These are phyloP conservation scores for Favolaschia claudopus DNA, from an alignment of 768 basidiomycete genomes.

Conservation along the genomic window DNA sequence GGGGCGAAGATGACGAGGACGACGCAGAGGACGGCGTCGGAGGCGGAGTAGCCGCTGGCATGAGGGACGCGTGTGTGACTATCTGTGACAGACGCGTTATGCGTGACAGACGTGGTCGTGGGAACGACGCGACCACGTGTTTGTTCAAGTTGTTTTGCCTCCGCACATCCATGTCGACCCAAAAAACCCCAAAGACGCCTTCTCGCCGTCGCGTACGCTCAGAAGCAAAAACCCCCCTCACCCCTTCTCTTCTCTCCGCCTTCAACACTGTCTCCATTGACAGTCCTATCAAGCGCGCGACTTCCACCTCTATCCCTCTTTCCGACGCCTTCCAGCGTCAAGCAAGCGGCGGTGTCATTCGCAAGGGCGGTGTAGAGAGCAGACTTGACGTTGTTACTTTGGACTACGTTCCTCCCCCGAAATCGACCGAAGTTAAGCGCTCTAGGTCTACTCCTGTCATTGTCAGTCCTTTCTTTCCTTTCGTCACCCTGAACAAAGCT, in stretches of 20 bases:
- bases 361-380: conserved; percentile 81
- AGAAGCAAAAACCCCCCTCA: conserved; percentile 59
- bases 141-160: background rate
- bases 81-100: no score
- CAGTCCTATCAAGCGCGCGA: conserved; percentile 67
- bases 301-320: conserved; percentile 53
- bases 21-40: no score
- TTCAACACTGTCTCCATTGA: conserved; percentile 52
- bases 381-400: conserved; percentile 78
- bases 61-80: no score
- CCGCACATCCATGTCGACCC: conserved; percentile 1
- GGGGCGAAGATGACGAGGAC: conserved; percentile 31
- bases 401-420: conserved; percentile 77
- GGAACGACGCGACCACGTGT: conserved; percentile 1
- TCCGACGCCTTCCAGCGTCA: conserved; percentile 67
- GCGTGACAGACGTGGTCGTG: no score
- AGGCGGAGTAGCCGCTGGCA: no score
- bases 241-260: conserved; percentile 52
- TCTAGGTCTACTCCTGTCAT: conserved; percentile 78
- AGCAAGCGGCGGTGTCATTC: conserved; percentile 71
- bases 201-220: conserved; percentile 55
- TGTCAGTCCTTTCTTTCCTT: conserved; percentile 39
- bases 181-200: conserved; percentile 51
- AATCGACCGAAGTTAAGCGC: conserved; percentile 65
- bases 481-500: conserved; percentile 3